A percentile compares a stretch with the other conserved stretches of the same genome.
Evolutionary conservation across 148 eudicot species (phyloP).

Genomic region (Vaccinium macrocarpon): DNA sequence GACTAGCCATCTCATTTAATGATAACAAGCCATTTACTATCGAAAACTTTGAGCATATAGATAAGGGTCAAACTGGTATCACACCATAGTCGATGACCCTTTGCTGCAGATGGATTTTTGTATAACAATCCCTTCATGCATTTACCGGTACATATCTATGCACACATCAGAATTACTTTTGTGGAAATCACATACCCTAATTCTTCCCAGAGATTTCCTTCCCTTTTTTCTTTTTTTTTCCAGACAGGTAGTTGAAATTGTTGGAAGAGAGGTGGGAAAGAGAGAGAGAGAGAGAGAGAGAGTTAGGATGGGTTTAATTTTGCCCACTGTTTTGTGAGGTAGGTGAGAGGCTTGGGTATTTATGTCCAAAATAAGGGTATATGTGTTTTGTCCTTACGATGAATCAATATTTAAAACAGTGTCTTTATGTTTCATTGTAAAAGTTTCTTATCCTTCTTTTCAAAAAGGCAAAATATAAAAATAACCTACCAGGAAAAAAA

Average conservation of each 20-base stretch:
- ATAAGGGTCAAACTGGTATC: slow-evolving; percentile 34
- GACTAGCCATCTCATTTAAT: slow-evolving; percentile 27
- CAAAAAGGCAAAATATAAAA: too few relatives aligned
- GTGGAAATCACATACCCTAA: neutral
- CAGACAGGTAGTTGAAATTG: neutral
- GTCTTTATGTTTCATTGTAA: too few relatives aligned
- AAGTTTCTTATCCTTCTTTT: too few relatives aligned
- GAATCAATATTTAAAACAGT: too few relatives aligned
- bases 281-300: too few relatives aligned
- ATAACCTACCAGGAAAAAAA: too few relatives aligned
- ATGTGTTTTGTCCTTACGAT: too few relatives aligned
- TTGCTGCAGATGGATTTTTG: neutral
- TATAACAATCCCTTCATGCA: neutral
- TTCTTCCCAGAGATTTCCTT: neutral
- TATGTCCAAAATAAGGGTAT: too few relatives aligned
- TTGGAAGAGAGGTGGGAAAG: neutral
- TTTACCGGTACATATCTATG: neutral
- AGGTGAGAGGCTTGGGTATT: too few relatives aligned
- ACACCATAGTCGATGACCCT: slow-evolving; percentile 30
- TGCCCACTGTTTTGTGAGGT: too few relatives aligned
- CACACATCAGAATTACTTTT: slow-evolving; percentile 2
- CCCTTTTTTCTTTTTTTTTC: neutral
- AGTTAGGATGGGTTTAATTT: too few relatives aligned
- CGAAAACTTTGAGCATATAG: slow-evolving; percentile 38
- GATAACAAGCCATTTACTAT: slow-evolving; percentile 24